Conservation (phyloP, 2,329 filamentous ascomycete genomes). For the Cercospora sp. region DNA sequence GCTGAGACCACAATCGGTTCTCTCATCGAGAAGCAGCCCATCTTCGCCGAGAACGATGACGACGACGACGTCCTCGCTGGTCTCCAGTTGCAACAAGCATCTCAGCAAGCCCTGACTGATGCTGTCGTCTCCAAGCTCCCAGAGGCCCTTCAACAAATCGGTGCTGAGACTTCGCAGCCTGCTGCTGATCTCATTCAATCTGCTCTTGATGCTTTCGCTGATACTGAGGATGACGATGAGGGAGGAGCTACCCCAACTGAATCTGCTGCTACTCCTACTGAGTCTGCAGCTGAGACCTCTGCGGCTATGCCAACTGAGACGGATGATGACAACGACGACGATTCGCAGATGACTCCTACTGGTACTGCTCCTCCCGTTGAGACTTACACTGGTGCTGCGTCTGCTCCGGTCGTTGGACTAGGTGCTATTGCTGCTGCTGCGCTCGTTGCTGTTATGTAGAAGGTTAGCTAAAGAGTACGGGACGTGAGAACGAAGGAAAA, state of each 20-base stretch:
- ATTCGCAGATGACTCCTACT: neutral
- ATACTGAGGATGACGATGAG: neutral
- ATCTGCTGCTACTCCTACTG: neutral
- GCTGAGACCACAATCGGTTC: neutral
- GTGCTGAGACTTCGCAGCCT: neutral
- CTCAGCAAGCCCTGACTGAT: neutral
- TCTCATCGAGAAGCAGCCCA: neutral
- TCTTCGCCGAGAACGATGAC: neutral
- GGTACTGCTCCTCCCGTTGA: neutral
- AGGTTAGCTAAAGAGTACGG: too few species aligned
- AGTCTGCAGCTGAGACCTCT: neutral
- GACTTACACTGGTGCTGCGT: neutral
- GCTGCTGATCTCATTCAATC: neutral
- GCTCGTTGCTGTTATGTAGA: neutral
- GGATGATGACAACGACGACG: neutral
- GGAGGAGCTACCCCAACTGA: neutral
- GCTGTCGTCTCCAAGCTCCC: neutral
- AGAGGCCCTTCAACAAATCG: neutral
- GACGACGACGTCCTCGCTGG: neutral
- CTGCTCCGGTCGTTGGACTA: neutral
- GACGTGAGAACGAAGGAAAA: too few species aligned
- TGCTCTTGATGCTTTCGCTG: neutral
- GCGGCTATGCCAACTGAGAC: neutral
- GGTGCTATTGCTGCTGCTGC: neutral
- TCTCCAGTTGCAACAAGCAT: neutral